Percentiles rank a stretch among this genome's conserved stretches.
These are phyloP conservation scores for Herpetospermum pedunculosum DNA, from an alignment of 306 rosid genomes.

Conservation along the genomic window DNA sequence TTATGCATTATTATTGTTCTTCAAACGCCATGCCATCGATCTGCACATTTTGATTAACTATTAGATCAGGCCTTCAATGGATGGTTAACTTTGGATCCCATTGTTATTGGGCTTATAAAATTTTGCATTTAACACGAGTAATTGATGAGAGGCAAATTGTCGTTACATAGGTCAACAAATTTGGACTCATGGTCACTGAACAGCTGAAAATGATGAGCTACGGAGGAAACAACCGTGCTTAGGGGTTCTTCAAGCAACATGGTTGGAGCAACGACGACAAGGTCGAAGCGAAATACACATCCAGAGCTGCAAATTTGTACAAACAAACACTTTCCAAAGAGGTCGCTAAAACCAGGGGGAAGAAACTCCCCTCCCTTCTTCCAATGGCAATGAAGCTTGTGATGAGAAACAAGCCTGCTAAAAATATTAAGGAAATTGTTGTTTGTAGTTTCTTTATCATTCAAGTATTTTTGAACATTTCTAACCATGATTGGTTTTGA, in stretches of 20 bases:
- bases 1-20: not conserved
- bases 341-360: slow-evolving; percentile 75
- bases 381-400: slow-evolving; percentile 5
- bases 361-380: slow-evolving; percentile 39
- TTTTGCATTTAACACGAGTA: too few relatives aligned
- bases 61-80: too few relatives aligned
- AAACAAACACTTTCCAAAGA: slow-evolving; percentile 84
- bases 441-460: too few relatives aligned
- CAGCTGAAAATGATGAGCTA: slow-evolving; percentile 72
- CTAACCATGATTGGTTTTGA: too few relatives aligned
- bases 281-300: slow-evolving; percentile 86
- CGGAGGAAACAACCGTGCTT: slow-evolving; percentile 90
- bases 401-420: too few relatives aligned
- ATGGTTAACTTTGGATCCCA: too few relatives aligned
- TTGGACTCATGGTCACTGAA: slow-evolving; percentile 79
- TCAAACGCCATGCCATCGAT: not conserved
- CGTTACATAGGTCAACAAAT: slow-evolving; percentile 61
- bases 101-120: too few relatives aligned
- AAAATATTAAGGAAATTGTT: too few relatives aligned
- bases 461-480: too few relatives aligned
- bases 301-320: slow-evolving; percentile 90
- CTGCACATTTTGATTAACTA: not conserved
- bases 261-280: slow-evolving; percentile 92
- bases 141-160: too few relatives aligned
- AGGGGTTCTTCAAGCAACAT: slow-evolving; percentile 87